Evolutionary conservation across 768 basidiomycete species (phyloP), one percentile per base, ranked within the genome.

Genomic region (Wakefieldia striispora): DNA sequence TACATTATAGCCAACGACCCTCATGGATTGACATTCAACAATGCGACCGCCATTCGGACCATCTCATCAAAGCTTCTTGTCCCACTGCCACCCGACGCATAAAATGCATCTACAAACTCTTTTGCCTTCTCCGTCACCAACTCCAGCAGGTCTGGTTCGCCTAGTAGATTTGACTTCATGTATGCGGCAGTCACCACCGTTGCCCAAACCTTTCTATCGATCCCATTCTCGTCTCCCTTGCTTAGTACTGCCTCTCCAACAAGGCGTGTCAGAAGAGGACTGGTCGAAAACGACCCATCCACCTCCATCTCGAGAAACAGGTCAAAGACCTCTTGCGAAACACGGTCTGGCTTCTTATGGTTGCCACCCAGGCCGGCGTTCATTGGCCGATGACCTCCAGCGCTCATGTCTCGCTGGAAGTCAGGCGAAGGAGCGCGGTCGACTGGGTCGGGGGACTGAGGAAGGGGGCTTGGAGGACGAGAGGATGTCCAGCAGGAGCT

Each of bases 121-220:
- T 53, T 50, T 6, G 73, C 67, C 59, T 82, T 81, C 17, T 59
- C 69, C 26, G 65, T 42, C 45, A 80, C 50, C 46, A 75, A 65
- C 1, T 75, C 71, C 55, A 76, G 50, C 23, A 81, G 50, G 21
- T 80, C 75, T 19, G 64, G 73, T 10, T 65, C 67, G 7, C 46
- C 47, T 26, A 58, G 52, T 19, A 80, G 52, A 31, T 69, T 65
- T 35, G 56, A 71, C 53, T 64, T 57, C 59, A 83, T 55, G 49
- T 72, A 83, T 1, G 76, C 80, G 21, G 74, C 63, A 8, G 69
- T 72, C 16, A 81, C 62, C 5, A 70, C 70, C 3, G 80, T 82
- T 24, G 75, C 70, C 81, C 81, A 83, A 9, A 75, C 51, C 10
- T 43, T 64, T 20, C 45, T 60, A 38, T 74, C 72, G 7, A 70